Percentiles rank a stretch among this genome's conserved stretches.
phyloP scores from a whole-genome alignment of 2,329 filamentous ascomycete genomes.

The Albophoma yamanashiensis region DNA sequence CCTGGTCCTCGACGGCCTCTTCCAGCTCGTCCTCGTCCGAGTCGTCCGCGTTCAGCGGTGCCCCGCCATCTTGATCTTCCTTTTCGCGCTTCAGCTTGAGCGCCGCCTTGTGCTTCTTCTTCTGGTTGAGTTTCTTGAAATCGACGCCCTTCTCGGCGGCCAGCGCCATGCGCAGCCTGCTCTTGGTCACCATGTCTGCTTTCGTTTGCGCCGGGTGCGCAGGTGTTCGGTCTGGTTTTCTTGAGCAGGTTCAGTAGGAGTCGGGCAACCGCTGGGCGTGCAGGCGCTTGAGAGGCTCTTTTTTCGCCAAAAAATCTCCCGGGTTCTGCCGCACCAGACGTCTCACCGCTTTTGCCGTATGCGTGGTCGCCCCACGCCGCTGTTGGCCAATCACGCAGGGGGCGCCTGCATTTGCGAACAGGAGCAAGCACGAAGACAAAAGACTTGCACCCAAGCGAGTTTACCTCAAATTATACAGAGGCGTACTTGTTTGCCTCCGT shows the following conservation, averaged over 20 bases:
- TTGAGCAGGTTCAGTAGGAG: not conserved
- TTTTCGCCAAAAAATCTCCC: constrained; percentile 2
- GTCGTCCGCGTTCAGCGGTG: constrained; percentile 4
- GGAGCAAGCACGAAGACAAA: no score
- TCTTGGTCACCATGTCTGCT: constrained; percentile 28
- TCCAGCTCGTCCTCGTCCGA: constrained; percentile 4
- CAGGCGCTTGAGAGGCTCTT: not conserved
- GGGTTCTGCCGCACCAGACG: constrained; percentile 5
- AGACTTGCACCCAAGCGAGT: no score
- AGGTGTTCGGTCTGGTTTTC: not conserved
- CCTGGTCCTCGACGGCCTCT: constrained; percentile 26
- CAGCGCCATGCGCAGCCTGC: constrained; percentile 43
- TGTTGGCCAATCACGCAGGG: not conserved
- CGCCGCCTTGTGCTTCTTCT: constrained; percentile 34
- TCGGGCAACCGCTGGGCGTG: not conserved
- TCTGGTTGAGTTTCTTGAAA: constrained; percentile 39
- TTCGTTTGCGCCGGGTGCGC: not conserved
- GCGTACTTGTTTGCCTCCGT: no score
- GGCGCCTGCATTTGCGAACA: not conserved
- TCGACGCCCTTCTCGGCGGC: constrained; percentile 44
- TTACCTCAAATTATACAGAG: no score
- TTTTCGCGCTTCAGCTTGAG: constrained; percentile 24
- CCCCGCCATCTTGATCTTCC: constrained; percentile 10
- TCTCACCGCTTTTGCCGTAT: constrained; percentile 5
- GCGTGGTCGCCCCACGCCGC: not conserved